These are phyloP conservation scores for Haematococcus sp. DNA, from an alignment of 139 green algal genomes.

Conservation along the genomic window DNA sequence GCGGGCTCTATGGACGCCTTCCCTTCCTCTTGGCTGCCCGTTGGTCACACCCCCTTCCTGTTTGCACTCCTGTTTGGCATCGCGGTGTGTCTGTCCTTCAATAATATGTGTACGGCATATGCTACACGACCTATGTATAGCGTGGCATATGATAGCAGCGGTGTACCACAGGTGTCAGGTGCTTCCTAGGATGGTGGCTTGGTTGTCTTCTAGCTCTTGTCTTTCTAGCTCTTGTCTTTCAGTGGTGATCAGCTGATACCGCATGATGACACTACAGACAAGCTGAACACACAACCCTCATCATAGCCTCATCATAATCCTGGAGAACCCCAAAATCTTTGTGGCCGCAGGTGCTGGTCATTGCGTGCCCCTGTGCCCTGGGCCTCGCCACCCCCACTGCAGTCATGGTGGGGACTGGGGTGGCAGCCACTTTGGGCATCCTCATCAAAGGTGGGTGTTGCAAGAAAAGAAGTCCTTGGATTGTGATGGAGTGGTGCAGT, in stretches of 20 bases:
- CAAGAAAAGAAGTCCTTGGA: neutral
- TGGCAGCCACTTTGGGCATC: constrained; percentile 79
- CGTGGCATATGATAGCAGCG: no score
- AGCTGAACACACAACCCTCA: no score
- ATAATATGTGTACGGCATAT: neutral
- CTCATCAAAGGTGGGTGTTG: constrained; percentile 85
- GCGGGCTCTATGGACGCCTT: constrained; percentile 19
- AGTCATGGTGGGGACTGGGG: constrained; percentile 94
- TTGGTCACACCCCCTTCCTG: constrained; percentile 78
- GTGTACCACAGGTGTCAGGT: no score
- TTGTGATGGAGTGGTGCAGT: no score
- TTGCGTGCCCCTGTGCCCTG: constrained; percentile 96
- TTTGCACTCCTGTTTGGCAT: constrained; percentile 95
- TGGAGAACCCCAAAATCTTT: no score
- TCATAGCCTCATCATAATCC: no score
- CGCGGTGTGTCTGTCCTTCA: constrained; percentile 49
- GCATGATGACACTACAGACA: no score
- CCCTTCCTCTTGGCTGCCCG: constrained; percentile 72
- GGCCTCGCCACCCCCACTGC: constrained; percentile 96
- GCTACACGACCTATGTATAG: neutral
- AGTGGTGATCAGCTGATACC: no score
- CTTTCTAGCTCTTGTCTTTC: no score
- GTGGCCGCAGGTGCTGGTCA: no score
- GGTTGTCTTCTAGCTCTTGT: no score
- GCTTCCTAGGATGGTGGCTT: no score